Conservation (phyloP, 169 alveolate species). For the Plasmodium coatneyi region DNA sequence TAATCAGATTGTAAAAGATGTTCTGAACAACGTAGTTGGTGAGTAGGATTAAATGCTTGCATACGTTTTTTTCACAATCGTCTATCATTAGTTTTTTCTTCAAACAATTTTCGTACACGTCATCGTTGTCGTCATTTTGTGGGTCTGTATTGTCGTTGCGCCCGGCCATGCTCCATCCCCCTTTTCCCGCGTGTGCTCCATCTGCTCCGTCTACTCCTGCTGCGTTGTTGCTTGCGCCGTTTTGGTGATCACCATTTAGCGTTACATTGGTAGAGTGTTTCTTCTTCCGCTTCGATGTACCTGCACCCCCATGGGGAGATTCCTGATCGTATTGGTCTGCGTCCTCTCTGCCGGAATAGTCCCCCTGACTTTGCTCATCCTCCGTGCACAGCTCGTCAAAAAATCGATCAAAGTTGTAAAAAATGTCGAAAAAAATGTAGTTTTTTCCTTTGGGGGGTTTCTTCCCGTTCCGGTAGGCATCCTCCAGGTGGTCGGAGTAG, state of each 20-base stretch:
- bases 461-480: not conserved
- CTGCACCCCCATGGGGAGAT: not conserved
- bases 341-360: not conserved
- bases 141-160: not conserved
- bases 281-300: not conserved
- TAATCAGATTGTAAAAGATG: slow-evolving; percentile 57
- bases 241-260: not conserved
- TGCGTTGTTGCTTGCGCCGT: not conserved
- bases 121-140: not conserved
- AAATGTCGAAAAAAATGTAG: slow-evolving; percentile 48
- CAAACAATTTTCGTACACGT: slow-evolving; percentile 39
- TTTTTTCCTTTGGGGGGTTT: not conserved
- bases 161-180: not conserved
- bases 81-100: slow-evolving; percentile 56
- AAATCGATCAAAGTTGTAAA: slow-evolving; percentile 49
- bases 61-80: slow-evolving; percentile 52
- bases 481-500: not conserved
- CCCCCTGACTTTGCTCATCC: not conserved
- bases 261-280: not conserved
- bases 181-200: not conserved
- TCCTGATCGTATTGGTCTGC: not conserved
- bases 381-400: slow-evolving; percentile 30
- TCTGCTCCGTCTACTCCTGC: not conserved
- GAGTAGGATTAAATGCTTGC: slow-evolving; percentile 60
- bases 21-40: slow-evolving; percentile 68